Conservation (phyloP, 768 basidiomycete genomes). For the Pseudohyphozyma bogoriensis region DNA sequence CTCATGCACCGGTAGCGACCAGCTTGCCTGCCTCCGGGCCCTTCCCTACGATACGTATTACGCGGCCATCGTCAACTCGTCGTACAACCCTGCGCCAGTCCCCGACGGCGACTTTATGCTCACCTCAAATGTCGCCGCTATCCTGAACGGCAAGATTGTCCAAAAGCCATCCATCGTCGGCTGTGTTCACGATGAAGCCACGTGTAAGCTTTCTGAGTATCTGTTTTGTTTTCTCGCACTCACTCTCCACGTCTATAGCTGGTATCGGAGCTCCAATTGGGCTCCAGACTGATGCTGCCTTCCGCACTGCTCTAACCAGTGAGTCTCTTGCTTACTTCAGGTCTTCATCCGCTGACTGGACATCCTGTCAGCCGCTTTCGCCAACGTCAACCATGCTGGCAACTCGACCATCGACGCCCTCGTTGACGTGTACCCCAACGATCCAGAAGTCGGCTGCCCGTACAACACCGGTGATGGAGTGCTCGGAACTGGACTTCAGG, state of each 20-base stretch:
- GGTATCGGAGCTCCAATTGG: background rate
- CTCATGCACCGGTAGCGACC: background rate
- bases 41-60: background rate
- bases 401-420: background rate
- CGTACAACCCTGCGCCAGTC: background rate
- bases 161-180: background rate
- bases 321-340: background rate
- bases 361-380: background rate
- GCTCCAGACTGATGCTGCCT: background rate
- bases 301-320: background rate
- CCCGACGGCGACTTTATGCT: background rate
- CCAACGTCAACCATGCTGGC: background rate
- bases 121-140: background rate
- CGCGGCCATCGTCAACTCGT: background rate
- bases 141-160: background rate
- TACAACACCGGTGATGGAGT: conserved; percentile 2
- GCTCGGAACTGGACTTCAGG: background rate
- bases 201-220: background rate
- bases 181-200: background rate
- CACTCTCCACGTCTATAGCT: background rate
- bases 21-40: background rate
- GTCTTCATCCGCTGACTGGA: background rate
- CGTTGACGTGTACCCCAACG: background rate
- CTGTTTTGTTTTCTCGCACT: background rate
- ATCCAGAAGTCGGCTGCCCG: conserved; percentile 2